phyloP scores from a whole-genome alignment of 2,329 filamentous ascomycete species.

The Zymoseptoria tritici region DNA sequence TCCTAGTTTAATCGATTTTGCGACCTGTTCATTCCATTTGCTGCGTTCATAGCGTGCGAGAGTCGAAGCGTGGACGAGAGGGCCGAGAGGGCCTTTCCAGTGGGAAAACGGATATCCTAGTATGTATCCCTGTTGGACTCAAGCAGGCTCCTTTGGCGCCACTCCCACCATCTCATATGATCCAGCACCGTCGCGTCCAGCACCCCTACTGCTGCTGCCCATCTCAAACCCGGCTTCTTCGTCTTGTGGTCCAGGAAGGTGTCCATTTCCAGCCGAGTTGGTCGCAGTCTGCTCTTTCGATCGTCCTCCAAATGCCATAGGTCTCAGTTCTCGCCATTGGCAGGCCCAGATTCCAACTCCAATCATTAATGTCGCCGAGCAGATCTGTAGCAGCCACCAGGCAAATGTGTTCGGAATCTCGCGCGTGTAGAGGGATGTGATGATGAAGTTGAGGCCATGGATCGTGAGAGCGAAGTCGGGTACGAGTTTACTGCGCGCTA shows the following conservation, averaged over 20 bases:
- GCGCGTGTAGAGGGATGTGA: constrained; percentile 71
- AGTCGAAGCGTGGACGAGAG: neutral
- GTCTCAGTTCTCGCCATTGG: constrained; percentile 78
- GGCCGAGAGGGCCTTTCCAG: no score
- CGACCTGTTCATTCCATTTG: neutral
- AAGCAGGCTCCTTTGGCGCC: constrained; percentile 27
- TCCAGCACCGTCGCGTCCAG: constrained; percentile 39
- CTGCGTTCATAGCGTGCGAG: neutral
- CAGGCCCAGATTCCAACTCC: constrained; percentile 82
- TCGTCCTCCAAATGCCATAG: constrained; percentile 74
- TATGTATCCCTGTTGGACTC: constrained; percentile 8
- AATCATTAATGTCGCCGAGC: constrained; percentile 56
- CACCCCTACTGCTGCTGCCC: constrained; percentile 32
- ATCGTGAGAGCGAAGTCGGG: constrained; percentile 90
- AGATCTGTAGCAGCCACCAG: constrained; percentile 72
- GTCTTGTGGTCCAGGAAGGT: constrained; percentile 25
- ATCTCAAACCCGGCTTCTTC: constrained; percentile 32
- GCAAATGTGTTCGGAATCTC: constrained; percentile 68
- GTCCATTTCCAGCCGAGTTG: constrained; percentile 10
- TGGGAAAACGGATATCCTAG: neutral
- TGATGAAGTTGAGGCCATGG: constrained; percentile 71
- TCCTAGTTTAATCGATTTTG: neutral
- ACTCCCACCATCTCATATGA: constrained; percentile 44
- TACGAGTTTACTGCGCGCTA: constrained; percentile 86
- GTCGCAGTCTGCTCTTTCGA: constrained; percentile 20